Percentiles rank a stretch among this genome's conserved stretches.
These are phyloP conservation scores for Nicotiana knightiana DNA, from an alignment of 257 asterid genomes.

Conservation along the genomic window DNA sequence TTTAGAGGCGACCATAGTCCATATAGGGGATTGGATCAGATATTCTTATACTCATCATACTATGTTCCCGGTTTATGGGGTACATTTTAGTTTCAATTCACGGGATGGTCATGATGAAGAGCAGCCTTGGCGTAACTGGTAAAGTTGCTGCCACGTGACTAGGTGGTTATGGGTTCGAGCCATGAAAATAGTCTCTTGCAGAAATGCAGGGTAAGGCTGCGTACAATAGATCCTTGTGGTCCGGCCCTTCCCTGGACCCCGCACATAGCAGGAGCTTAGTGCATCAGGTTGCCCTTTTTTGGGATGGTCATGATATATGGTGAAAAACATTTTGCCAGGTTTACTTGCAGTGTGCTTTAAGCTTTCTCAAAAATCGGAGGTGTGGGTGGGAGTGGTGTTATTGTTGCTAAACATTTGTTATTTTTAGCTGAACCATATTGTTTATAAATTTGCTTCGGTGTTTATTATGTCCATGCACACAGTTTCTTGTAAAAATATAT, in stretches of 20 bases:
- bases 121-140: too few relatives aligned
- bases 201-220: too few relatives aligned
- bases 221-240: too few relatives aligned
- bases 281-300: too few relatives aligned
- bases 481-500: background rate
- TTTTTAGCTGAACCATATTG: background rate
- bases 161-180: too few relatives aligned
- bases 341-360: background rate
- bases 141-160: too few relatives aligned
- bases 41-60: background rate
- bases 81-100: background rate
- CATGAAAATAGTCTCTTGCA: too few relatives aligned
- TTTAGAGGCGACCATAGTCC: background rate
- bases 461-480: background rate
- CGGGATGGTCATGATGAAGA: too few relatives aligned
- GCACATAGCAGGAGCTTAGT: too few relatives aligned
- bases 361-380: background rate
- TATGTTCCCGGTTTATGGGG: background rate
- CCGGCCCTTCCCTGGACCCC: too few relatives aligned
- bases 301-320: background rate
- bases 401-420: background rate
- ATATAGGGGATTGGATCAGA: background rate
- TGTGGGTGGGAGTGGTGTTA: background rate
- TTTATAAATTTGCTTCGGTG: background rate
- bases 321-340: background rate